Evolutionary conservation across 2,329 filamentous ascomycete species (phyloP).

Genomic region (Trichoderma brevicompactum): DNA sequence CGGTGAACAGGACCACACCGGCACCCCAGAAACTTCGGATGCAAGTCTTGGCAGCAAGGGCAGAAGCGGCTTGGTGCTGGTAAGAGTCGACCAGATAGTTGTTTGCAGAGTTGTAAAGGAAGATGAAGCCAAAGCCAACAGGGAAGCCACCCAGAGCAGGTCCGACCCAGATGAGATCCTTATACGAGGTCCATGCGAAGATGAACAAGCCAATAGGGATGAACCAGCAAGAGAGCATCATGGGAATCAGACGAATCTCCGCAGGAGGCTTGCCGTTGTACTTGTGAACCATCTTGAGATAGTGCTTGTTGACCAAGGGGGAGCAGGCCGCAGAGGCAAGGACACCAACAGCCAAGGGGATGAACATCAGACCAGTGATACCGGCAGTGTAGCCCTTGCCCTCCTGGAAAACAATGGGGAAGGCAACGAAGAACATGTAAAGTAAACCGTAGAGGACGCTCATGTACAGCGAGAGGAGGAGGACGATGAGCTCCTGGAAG

Average conservation of each 20-base stretch:
- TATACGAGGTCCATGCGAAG: conserved; percentile 68
- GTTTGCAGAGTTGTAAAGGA: conserved; percentile 79
- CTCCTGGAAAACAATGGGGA: conserved; percentile 71
- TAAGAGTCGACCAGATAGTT: conserved; percentile 71
- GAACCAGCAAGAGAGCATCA: conserved; percentile 78
- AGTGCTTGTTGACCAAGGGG: conserved; percentile 80
- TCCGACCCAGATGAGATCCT: conserved; percentile 68
- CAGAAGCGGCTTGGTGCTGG: conserved; percentile 76
- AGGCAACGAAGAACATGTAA: conserved; percentile 79
- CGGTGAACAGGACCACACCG: conserved; percentile 75
- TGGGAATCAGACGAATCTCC: conserved; percentile 78
- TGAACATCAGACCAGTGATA: conserved; percentile 83
- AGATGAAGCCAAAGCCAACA: conserved; percentile 81
- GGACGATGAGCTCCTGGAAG: conserved; percentile 81
- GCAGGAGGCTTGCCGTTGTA: conserved; percentile 75
- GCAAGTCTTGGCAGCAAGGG: conserved; percentile 80
- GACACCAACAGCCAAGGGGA: conserved; percentile 78
- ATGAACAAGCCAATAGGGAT: conserved; percentile 64
- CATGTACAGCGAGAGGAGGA: conserved; percentile 86
- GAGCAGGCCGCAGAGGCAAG: conserved; percentile 67
- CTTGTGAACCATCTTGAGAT: conserved; percentile 65
- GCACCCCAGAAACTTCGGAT: conserved; percentile 82
- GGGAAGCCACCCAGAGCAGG: conserved; percentile 72
- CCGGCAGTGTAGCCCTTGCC: conserved; percentile 78
- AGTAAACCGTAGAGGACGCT: conserved; percentile 75